phyloP scores from a whole-genome alignment of 2,329 filamentous ascomycete species.

The Calonectria crousiana region DNA sequence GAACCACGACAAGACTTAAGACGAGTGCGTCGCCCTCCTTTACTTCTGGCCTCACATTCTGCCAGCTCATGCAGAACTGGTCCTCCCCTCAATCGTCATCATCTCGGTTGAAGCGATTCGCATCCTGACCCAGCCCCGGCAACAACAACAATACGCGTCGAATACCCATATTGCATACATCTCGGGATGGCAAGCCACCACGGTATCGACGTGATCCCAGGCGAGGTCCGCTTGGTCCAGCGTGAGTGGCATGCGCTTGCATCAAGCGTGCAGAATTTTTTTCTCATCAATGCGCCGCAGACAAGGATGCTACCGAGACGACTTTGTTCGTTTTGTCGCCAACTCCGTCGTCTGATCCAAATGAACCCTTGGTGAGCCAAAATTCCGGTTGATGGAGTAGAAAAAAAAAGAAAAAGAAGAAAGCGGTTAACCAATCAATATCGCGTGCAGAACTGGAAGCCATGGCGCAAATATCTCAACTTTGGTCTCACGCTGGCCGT shows the following conservation, averaged over 20 bases:
- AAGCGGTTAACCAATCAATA: neutral
- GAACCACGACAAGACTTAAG: neutral
- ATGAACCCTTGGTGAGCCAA: slow-evolving; percentile 46
- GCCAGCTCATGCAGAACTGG: neutral
- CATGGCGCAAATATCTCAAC: slow-evolving; percentile 47
- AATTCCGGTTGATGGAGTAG: fast-evolving
- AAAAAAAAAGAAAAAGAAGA: no score
- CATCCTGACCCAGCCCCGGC: neutral
- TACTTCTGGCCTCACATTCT: neutral
- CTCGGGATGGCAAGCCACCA: slow-evolving; percentile 25
- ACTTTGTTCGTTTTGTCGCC: slow-evolving; percentile 35
- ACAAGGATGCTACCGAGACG: slow-evolving; percentile 31
- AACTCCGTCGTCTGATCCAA: slow-evolving; percentile 43
- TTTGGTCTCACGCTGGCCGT: slow-evolving; percentile 43
- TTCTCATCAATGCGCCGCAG: slow-evolving; percentile 1
- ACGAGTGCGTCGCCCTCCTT: neutral
- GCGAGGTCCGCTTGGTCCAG: slow-evolving; percentile 33
- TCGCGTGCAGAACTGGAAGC: slow-evolving; percentile 44
- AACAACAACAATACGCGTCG: neutral
- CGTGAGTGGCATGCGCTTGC: slow-evolving; percentile 19
- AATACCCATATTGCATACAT: neutral
- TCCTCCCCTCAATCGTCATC: neutral
- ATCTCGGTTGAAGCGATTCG: neutral
- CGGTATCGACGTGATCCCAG: slow-evolving; percentile 23
- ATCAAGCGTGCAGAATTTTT: neutral